Evolutionary conservation across 2,329 filamentous ascomycete genomes (phyloP).

Genomic region (Epichloe glyceriae): DNA sequence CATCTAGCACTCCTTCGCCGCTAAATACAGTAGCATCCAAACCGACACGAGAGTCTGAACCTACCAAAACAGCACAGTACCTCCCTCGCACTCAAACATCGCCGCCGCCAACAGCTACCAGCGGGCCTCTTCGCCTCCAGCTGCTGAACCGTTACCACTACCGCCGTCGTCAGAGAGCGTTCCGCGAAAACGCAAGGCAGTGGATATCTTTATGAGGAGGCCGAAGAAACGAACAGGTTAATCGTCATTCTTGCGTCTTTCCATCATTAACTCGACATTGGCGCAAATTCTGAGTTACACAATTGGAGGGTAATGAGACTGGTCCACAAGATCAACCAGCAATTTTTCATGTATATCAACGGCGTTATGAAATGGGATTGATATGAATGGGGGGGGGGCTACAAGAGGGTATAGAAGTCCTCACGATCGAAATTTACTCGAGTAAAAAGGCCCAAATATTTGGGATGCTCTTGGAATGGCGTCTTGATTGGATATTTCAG

Average conservation of each 20-base stretch:
- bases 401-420: neutral
- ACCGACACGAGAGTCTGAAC: neutral
- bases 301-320: neutral
- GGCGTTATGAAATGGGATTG: neutral
- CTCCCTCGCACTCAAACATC: neutral
- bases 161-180: neutral
- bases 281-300: neutral
- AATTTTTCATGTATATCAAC: neutral
- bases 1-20: neutral
- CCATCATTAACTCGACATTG: neutral
- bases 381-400: neutral
- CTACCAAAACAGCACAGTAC: neutral
- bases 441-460: neutral
- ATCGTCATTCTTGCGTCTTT: neutral
- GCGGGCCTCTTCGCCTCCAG: neutral
- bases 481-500: neutral
- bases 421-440: neutral
- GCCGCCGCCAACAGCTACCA: neutral
- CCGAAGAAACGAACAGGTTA: slow-evolving; percentile 24
- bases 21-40: neutral
- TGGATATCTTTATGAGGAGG: slow-evolving; percentile 37
- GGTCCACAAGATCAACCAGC: neutral
- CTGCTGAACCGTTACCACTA: neutral
- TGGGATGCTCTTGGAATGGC: neutral
- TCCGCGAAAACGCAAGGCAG: slow-evolving; percentile 30